These are phyloP conservation scores for Solanum megistacrolobum DNA, from an alignment of 257 asterid genomes.

Conservation along the genomic window DNA sequence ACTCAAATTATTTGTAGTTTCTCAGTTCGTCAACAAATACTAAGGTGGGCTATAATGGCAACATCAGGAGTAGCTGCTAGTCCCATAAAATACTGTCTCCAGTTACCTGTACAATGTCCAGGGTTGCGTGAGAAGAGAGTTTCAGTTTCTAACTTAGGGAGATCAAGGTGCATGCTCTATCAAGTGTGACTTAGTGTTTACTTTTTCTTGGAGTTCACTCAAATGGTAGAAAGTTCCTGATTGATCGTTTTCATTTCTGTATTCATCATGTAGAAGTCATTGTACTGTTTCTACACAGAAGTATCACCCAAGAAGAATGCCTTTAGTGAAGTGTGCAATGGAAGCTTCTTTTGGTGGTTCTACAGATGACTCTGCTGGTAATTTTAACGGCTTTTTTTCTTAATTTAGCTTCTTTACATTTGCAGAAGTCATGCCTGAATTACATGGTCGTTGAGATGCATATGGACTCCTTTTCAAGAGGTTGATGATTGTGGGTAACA, in stretches of 20 bases:
- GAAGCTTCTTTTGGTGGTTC: constrained; percentile 78
- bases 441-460: neutral
- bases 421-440: neutral
- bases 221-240: neutral
- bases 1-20: constrained; percentile 7
- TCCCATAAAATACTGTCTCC: constrained; percentile 25
- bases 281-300: constrained; percentile 28
- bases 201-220: neutral
- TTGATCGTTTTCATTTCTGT: constrained; percentile 4
- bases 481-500: neutral
- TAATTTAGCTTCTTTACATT: neutral
- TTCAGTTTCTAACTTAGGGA: constrained; percentile 13
- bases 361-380: constrained; percentile 56
- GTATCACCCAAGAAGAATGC: constrained; percentile 13
- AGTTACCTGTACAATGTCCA: constrained; percentile 18
- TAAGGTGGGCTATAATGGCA: constrained; percentile 21
- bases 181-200: neutral
- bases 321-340: constrained; percentile 56
- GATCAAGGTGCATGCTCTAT: constrained; percentile 20
- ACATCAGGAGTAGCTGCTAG: constrained; percentile 58
- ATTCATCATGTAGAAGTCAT: constrained; percentile 22
- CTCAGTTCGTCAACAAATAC: constrained; percentile 9
- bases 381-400: neutral
- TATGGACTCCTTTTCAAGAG: neutral
- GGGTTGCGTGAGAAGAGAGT: constrained; percentile 30